phyloP scores from a whole-genome alignment of 148 eudicot species.

The Spergularia bocconei region DNA sequence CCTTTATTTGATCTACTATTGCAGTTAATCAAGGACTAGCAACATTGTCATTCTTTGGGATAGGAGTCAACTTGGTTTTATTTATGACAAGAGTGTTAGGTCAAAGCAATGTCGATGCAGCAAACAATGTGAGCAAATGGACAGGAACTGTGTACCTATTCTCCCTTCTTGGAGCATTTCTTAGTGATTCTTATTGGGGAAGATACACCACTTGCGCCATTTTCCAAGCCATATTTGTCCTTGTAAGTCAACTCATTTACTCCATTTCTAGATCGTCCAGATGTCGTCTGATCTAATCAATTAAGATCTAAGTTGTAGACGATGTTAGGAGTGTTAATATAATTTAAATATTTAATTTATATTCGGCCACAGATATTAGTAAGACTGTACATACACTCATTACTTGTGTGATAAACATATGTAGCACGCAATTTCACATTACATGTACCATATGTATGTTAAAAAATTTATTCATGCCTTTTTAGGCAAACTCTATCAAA shows the following conservation, averaged over 20 bases:
- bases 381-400: no score
- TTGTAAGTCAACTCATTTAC: conserved; percentile 34
- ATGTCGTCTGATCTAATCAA: no score
- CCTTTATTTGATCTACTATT: not conserved
- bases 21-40: conserved; percentile 83
- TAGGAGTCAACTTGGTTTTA: conserved; percentile 72
- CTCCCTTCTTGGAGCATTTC: conserved; percentile 75
- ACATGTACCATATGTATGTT: no score
- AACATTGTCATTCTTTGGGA: conserved; percentile 71
- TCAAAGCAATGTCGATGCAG: conserved; percentile 73
- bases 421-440: no score
- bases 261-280: no score
- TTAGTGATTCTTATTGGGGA: conserved; percentile 84
- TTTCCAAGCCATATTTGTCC: conserved; percentile 61
- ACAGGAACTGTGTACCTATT: conserved; percentile 78
- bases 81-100: conserved; percentile 70
- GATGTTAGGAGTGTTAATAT: no score
- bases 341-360: no score
- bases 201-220: conserved; percentile 67
- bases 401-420: no score
- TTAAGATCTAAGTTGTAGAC: no score
- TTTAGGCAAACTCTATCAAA: no score
- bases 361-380: no score
- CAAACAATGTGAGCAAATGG: conserved; percentile 83
- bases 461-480: no score